Percentiles rank a stretch among this genome's conserved stretches.
These are phyloP conservation scores for Westerdykella ornata DNA, from an alignment of 2,329 filamentous ascomycete genomes.

Conservation along the genomic window DNA sequence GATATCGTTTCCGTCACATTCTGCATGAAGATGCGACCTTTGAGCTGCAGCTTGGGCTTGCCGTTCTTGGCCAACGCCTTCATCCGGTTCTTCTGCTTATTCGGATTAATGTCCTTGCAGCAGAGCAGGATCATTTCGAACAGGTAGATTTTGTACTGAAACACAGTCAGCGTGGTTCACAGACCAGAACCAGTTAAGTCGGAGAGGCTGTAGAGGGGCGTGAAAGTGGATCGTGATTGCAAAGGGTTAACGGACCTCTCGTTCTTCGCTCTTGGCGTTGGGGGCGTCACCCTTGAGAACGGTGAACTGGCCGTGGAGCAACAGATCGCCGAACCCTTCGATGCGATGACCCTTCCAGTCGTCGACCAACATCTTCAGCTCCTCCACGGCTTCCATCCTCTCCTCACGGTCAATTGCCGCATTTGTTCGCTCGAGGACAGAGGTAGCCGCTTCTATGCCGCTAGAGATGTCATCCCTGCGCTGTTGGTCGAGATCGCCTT, in stretches of 20 bases:
- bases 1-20: constrained; percentile 95
- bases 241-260: constrained; percentile 60
- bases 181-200: background rate
- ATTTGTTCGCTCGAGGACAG: constrained; percentile 78
- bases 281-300: constrained; percentile 76
- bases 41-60: constrained; percentile 75
- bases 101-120: constrained; percentile 88
- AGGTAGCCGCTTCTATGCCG: constrained; percentile 75
- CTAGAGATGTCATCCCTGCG: constrained; percentile 64
- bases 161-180: constrained; percentile 2
- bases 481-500: constrained; percentile 64
- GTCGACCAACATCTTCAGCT: constrained; percentile 76
- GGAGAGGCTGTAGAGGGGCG: background rate
- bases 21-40: constrained; percentile 97
- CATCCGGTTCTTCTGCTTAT: constrained; percentile 66
- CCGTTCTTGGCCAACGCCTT: constrained; percentile 63
- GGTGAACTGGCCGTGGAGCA: constrained; percentile 84
- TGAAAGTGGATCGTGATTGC: background rate
- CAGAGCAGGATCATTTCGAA: constrained; percentile 94
- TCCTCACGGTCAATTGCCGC: constrained; percentile 85
- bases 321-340: constrained; percentile 81
- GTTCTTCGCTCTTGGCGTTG: constrained; percentile 73
- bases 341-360: constrained; percentile 95
- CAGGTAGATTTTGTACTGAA: constrained; percentile 93
- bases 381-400: constrained; percentile 72